phyloP scores from a whole-genome alignment of 306 rosid genomes.

The Ormosia semicastrata region DNA sequence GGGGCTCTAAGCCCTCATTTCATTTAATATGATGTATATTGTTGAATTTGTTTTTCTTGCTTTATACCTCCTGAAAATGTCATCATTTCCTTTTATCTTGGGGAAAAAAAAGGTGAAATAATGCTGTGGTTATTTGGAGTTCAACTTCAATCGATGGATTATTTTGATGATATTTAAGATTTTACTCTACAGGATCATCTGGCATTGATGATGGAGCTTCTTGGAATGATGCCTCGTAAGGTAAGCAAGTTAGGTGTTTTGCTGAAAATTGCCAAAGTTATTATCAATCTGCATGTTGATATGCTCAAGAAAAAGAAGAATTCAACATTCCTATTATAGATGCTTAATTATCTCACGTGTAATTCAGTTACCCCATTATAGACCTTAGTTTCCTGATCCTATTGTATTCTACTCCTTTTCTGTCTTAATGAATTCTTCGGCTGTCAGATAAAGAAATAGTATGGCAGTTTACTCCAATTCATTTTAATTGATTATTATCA shows the following conservation, averaged over 20 bases:
- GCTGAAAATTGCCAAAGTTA: background rate
- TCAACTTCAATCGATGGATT: slow-evolving; percentile 4
- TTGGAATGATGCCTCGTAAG: slow-evolving; percentile 99
- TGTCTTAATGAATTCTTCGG: background rate
- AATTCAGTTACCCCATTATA: background rate
- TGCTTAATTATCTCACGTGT: background rate
- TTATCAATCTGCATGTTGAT: slow-evolving; percentile 2
- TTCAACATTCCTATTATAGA: background rate
- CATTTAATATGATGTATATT: background rate
- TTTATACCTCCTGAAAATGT: background rate
- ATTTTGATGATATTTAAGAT: background rate
- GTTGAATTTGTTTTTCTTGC: background rate
- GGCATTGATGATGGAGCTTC: slow-evolving; percentile 99
- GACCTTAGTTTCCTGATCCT: background rate
- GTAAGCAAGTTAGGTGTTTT: slow-evolving; percentile 40
- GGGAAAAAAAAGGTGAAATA: background rate
- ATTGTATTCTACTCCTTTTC: background rate
- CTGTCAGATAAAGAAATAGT: background rate
- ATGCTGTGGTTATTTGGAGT: slow-evolving; percentile 10
- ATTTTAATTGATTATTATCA: background rate
- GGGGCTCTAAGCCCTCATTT: background rate
- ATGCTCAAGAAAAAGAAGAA: background rate
- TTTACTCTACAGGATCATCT: slow-evolving; percentile 77
- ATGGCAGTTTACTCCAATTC: background rate
- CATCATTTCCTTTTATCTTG: background rate